These are phyloP conservation scores for Sechiopsis laciniata DNA, from an alignment of 306 rosid genomes.

Conservation along the genomic window DNA sequence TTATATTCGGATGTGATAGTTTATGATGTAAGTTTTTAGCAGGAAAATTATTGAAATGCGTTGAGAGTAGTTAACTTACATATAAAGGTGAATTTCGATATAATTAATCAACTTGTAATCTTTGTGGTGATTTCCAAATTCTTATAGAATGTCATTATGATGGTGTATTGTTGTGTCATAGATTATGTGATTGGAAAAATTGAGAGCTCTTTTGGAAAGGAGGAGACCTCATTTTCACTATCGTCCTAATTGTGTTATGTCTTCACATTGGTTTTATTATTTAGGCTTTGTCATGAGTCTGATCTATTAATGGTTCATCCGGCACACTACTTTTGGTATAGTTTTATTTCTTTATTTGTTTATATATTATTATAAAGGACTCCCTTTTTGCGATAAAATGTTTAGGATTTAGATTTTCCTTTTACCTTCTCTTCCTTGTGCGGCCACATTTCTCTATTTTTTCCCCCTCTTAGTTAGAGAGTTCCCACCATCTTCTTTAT, in stretches of 20 bases:
- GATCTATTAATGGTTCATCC: slow-evolving; percentile 5
- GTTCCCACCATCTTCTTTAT: neutral
- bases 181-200: neutral
- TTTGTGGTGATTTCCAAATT: neutral
- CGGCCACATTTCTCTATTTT: neutral
- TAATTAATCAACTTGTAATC: neutral
- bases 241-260: slow-evolving; percentile 5
- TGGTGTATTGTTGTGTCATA: neutral
- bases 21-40: neutral
- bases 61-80: neutral
- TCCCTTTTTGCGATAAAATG: neutral
- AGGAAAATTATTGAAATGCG: neutral
- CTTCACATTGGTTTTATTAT: neutral
- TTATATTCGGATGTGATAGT: neutral
- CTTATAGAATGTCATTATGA: neutral
- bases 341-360: neutral
- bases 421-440: neutral
- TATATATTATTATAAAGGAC: neutral
- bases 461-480: too few species aligned
- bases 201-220: neutral
- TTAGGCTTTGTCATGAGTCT: neutral
- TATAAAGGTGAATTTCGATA: neutral
- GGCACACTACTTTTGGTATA: neutral
- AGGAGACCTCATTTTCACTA: neutral
- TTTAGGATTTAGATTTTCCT: neutral